Evolutionary conservation across 257 asterid genomes (phyloP).

Genomic region (Forsythia suspensa): DNA sequence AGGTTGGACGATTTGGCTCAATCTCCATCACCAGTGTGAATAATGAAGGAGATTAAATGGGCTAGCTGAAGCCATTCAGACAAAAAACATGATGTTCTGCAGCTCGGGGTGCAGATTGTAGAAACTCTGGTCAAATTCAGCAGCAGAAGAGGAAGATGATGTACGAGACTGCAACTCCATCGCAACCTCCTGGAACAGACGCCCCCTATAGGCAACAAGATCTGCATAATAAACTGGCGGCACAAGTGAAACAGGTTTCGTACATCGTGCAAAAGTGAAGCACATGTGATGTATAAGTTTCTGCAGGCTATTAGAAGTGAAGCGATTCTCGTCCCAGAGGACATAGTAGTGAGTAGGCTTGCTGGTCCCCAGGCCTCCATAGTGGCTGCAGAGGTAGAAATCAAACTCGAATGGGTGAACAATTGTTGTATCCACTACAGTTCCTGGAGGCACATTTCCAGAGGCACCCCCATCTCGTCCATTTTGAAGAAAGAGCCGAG

Average conservation of each 20-base stretch:
- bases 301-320: constrained; percentile 49
- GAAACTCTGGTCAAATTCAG: constrained; percentile 30
- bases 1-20: constrained; percentile 3
- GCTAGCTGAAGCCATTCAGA: constrained; percentile 29
- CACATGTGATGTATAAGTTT: constrained; percentile 55
- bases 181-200: constrained; percentile 59
- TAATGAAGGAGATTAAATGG: not conserved
- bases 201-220: constrained; percentile 69
- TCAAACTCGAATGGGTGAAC: constrained; percentile 69
- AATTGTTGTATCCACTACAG: constrained; percentile 65
- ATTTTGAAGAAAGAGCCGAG: constrained; percentile 49
- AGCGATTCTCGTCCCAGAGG: constrained; percentile 52
- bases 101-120: constrained; percentile 52
- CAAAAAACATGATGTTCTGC: constrained; percentile 54
- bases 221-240: constrained; percentile 76
- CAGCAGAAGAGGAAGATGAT: constrained; percentile 25
- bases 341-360: constrained; percentile 60
- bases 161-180: constrained; percentile 40
- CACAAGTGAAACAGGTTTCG: constrained; percentile 68
- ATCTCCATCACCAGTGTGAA: not conserved
- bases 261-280: constrained; percentile 72
- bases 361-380: constrained; percentile 69
- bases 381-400: constrained; percentile 76
- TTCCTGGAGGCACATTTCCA: constrained; percentile 63
- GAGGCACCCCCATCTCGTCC: constrained; percentile 26